Conservation (phyloP, 106 monocot species). For the Dendrobium officinale region DNA sequence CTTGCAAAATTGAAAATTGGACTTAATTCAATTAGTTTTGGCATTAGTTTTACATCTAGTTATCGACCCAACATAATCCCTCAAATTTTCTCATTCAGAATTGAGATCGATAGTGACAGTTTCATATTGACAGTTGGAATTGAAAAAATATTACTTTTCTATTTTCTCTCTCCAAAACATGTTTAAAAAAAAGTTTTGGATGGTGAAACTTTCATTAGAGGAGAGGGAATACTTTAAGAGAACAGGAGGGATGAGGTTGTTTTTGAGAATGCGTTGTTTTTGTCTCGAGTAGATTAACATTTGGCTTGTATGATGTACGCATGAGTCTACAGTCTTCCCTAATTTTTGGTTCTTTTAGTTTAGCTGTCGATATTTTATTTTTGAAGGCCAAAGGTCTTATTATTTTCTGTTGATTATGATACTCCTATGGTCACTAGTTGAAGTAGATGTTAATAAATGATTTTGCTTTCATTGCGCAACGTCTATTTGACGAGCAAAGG, state of each 20-base stretch:
- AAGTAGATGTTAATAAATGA: neutral
- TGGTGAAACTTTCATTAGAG: neutral
- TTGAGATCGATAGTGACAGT: too few species aligned
- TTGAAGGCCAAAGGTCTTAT: neutral
- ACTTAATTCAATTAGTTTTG: too few species aligned
- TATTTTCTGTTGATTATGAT: neutral
- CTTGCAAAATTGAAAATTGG: too few species aligned
- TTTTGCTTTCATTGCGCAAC: neutral
- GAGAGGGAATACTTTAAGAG: neutral
- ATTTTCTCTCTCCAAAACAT: too few species aligned
- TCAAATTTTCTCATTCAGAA: too few species aligned
- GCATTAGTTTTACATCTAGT: too few species aligned
- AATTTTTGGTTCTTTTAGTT: neutral
- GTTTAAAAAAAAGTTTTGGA: neutral
- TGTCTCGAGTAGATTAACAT: neutral
- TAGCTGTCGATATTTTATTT: neutral
- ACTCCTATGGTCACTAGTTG: neutral
- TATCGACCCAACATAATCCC: too few species aligned
- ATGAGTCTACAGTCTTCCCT: neutral
- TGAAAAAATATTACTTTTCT: too few species aligned
- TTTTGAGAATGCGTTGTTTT: neutral
- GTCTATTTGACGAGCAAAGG: conserved; percentile 1
- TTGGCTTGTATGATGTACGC: neutral
- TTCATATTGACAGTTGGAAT: too few species aligned
- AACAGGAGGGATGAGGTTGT: neutral